Evolutionary conservation across 495 filamentous ascomycete species (phyloP).

Genomic region (Aspergillus steynii): DNA sequence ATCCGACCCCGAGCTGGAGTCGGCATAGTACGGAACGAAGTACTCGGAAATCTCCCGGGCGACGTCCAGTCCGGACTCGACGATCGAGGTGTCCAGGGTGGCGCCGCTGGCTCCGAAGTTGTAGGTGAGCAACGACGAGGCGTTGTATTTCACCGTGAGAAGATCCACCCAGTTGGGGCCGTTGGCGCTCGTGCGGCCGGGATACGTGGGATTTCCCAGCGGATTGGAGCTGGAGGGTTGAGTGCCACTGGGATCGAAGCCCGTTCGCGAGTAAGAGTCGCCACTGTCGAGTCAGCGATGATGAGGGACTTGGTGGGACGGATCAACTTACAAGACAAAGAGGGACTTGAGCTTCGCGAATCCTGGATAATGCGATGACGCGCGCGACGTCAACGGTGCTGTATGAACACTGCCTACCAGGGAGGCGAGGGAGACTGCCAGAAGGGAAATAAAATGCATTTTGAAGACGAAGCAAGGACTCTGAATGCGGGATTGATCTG

Average conservation of each 20-base stretch:
- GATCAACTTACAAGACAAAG: too few relatives aligned
- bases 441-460: background rate
- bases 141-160: slow-evolving; percentile 2
- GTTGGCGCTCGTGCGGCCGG: slow-evolving; percentile 5
- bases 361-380: background rate
- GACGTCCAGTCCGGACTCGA: background rate
- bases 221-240: slow-evolving; percentile 6
- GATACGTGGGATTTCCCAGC: background rate
- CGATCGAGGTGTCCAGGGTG: slow-evolving; percentile 6
- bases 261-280: slow-evolving; percentile 8
- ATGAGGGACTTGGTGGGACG: too few relatives aligned
- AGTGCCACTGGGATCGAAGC: slow-evolving; percentile 5
- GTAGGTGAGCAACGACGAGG: slow-evolving; percentile 7
- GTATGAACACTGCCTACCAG: background rate
- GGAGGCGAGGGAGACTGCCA: background rate
- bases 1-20: background rate
- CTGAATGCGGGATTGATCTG: too few relatives aligned
- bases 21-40: slow-evolving; percentile 1
- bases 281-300: background rate
- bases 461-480: background rate
- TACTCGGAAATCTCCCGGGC: background rate
- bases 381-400: background rate
- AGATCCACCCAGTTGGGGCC: slow-evolving; percentile 7
- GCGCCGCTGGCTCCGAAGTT: slow-evolving; percentile 8
- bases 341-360: background rate